A percentile compares a stretch with the other conserved stretches of the same genome.
These are phyloP conservation scores for Fusarium sp. DNA, from an alignment of 2,329 filamentous ascomycete species.

Conservation along the genomic window DNA sequence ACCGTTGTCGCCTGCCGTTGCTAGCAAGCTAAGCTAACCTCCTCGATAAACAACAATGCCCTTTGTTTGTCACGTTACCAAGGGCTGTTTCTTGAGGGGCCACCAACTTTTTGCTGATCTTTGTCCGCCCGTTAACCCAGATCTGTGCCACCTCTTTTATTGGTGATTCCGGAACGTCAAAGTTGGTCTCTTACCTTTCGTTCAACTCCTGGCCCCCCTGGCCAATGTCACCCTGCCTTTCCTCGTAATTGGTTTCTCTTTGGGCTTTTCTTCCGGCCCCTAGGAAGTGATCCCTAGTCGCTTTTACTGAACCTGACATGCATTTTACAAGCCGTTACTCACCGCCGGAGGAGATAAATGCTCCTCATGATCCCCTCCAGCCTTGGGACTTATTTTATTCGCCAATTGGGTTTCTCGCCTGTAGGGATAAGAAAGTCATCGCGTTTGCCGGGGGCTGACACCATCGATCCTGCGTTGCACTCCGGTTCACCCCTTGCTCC, in stretches of 20 bases:
- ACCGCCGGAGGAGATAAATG: not conserved
- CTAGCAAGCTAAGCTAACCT: not conserved
- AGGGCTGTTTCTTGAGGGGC: not conserved
- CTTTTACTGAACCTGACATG: not conserved
- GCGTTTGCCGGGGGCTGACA: not conserved
- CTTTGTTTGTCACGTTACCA: conserved; percentile 2
- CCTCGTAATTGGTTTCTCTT: conserved; percentile 19
- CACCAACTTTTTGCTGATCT: not conserved
- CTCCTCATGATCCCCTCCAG: not conserved
- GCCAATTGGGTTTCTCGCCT: not conserved
- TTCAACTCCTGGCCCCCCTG: conserved; percentile 1
- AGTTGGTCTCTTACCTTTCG: not conserved
- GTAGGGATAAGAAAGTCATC: not conserved
- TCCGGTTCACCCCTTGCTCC: conserved; percentile 19
- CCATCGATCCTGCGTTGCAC: not conserved
- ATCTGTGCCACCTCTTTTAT: not conserved
- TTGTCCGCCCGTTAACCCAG: not conserved
- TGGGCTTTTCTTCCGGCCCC: not conserved
- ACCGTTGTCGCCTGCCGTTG: not conserved
- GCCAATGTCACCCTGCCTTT: conserved; percentile 7
- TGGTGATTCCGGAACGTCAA: not conserved
- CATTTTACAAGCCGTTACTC: not conserved
- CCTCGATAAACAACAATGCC: not conserved
- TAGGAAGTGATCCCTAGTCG: conserved; percentile 1
- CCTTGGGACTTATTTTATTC: not conserved